These are phyloP conservation scores for Fusarium chuoi DNA, from an alignment of 2,329 filamentous ascomycete species.

Conservation along the genomic window DNA sequence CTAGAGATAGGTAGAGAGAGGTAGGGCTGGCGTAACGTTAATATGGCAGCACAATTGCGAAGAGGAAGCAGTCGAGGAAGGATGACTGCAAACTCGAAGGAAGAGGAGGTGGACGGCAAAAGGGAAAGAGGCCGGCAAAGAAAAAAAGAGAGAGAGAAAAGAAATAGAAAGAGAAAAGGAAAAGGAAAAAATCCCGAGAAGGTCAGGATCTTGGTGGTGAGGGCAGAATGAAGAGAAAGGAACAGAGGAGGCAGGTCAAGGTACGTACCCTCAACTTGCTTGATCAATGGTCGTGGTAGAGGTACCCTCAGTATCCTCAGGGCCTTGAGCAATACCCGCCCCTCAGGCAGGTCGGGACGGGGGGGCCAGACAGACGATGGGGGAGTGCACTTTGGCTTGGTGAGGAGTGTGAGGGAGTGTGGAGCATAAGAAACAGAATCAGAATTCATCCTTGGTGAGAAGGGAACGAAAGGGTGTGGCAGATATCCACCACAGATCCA, in stretches of 20 bases:
- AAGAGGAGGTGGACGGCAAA: conserved; percentile 47
- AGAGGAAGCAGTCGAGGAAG: conserved; percentile 62
- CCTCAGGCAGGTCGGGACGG: conserved; percentile 38
- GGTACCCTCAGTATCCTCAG: conserved; percentile 35
- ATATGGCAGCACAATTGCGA: conserved; percentile 24
- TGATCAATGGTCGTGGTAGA: conserved; percentile 13
- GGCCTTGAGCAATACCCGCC: conserved; percentile 33
- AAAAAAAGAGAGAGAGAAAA: conserved; percentile 37
- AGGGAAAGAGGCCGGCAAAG: conserved; percentile 39
- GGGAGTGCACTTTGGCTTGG: conserved; percentile 21
- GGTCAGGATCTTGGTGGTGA: conserved; percentile 46
- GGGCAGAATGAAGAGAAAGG: conserved; percentile 38
- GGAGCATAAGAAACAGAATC: not conserved
- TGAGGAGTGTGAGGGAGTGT: conserved; percentile 4
- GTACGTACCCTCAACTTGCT: conserved; percentile 38
- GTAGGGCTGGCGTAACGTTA: conserved; percentile 18
- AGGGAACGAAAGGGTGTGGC: conserved; percentile 28
- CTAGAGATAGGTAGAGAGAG: not conserved
- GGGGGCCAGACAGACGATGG: conserved; percentile 30
- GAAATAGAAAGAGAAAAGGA: conserved; percentile 42
- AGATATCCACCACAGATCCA: conserved; percentile 14
- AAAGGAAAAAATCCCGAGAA: conserved; percentile 33
- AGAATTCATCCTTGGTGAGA: conserved; percentile 11
- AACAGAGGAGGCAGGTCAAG: conserved; percentile 43
- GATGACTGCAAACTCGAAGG: conserved; percentile 64